Percentiles rank a stretch among this genome's conserved stretches.
Evolutionary conservation across 2,329 filamentous ascomycete genomes (phyloP).

Genomic region (Microsporum ferrugineum): DNA sequence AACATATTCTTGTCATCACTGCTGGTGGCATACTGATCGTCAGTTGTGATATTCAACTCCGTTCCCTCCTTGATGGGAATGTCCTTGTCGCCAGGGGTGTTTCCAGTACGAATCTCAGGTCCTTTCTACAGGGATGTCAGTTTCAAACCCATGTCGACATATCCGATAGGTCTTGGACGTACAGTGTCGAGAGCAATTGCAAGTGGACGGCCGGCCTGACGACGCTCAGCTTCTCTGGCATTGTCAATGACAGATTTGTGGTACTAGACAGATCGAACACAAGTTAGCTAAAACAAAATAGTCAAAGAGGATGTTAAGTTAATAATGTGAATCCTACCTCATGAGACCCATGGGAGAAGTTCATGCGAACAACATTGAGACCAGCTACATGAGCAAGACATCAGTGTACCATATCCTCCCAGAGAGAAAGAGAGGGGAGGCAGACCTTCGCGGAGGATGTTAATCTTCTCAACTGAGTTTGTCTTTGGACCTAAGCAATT

Average conservation of each 20-base stretch:
- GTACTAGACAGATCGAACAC: slow-evolving; percentile 46
- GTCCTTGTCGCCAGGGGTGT: slow-evolving; percentile 59
- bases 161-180: slow-evolving; percentile 32
- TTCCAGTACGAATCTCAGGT: slow-evolving; percentile 77
- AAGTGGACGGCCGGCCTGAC: slow-evolving; percentile 69
- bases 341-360: slow-evolving; percentile 92
- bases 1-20: slow-evolving; percentile 92
- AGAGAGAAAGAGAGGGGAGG: slow-evolving; percentile 4
- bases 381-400: slow-evolving; percentile 45
- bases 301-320: background rate
- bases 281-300: background rate
- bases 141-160: background rate
- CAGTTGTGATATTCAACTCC: slow-evolving; percentile 91
- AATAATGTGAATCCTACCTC: slow-evolving; percentile 39
- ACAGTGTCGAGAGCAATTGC: slow-evolving; percentile 84
- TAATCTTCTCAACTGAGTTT: slow-evolving; percentile 95
- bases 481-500: slow-evolving; percentile 67
- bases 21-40: slow-evolving; percentile 75
- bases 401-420: background rate
- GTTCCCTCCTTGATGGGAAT: slow-evolving; percentile 72
- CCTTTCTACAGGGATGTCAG: slow-evolving; percentile 47
- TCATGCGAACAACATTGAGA: slow-evolving; percentile 99
- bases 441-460: slow-evolving; percentile 64
- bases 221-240: slow-evolving; percentile 71
- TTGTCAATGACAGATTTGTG: slow-evolving; percentile 98